phyloP scores from a whole-genome alignment of 2,329 filamentous ascomycete species.

The Beauveria sp. region DNA sequence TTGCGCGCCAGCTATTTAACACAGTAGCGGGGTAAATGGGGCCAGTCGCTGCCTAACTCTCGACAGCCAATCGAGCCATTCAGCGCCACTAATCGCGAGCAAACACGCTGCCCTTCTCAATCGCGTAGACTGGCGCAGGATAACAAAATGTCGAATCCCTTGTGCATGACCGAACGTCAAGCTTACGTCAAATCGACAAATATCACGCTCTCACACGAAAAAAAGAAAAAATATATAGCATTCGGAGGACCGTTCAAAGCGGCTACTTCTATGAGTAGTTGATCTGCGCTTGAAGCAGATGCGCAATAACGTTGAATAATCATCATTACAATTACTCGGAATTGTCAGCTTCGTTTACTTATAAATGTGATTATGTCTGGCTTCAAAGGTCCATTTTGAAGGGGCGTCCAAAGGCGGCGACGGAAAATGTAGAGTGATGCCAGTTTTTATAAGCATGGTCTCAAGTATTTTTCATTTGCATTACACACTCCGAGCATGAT shows the following conservation, averaged over 20 bases:
- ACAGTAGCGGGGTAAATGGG: neutral
- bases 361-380: slow-evolving; percentile 5
- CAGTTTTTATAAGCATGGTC: neutral
- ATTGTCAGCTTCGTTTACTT: neutral
- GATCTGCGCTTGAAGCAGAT: too few relatives aligned
- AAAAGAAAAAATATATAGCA: neutral
- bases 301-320: neutral
- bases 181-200: neutral
- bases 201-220: neutral
- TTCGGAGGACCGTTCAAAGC: neutral
- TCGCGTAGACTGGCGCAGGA: neutral
- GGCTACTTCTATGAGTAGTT: too few relatives aligned
- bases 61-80: neutral
- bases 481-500: too few relatives aligned
- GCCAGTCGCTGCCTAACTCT: neutral
- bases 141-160: neutral
- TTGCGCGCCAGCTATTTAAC: slow-evolving; percentile 4
- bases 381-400: neutral
- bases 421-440: neutral
- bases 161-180: neutral
- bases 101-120: neutral
- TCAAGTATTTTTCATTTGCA: too few relatives aligned
- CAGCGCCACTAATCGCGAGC: neutral
- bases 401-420: neutral
- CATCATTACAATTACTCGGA: neutral